These are phyloP conservation scores for Kurtzmaniella quercitrusa DNA, from an alignment of 1,139 yeast genomes.

Conservation along the genomic window DNA sequence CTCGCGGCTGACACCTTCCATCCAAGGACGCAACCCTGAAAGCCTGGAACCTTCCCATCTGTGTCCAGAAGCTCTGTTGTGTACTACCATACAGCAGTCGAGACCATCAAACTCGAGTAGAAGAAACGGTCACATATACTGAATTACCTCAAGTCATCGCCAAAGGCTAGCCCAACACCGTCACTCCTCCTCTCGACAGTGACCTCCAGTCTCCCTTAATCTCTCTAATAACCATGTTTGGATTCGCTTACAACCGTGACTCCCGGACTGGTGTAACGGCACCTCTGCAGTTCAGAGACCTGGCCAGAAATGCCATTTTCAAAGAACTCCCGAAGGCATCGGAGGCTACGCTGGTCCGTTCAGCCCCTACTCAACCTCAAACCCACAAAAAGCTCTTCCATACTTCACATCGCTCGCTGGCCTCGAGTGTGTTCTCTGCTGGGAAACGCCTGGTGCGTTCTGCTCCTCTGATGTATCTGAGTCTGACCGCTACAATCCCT, in stretches of 20 bases:
- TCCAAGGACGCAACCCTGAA: too few species aligned
- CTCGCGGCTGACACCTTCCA: too few species aligned
- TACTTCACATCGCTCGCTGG: constrained; percentile 25
- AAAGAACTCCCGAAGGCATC: constrained; percentile 34
- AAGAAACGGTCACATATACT: too few species aligned
- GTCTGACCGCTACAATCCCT: constrained; percentile 44
- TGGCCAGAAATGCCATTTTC: constrained; percentile 45
- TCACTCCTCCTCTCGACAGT: too few species aligned
- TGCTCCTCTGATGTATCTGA: constrained; percentile 42
- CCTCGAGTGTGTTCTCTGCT: constrained; percentile 30
- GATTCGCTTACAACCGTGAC: constrained; percentile 31
- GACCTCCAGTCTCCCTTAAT: too few species aligned
- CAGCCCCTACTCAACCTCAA: constrained; percentile 14
- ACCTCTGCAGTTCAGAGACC: constrained; percentile 43
- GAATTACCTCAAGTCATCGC: too few species aligned
- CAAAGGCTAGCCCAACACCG: too few species aligned
- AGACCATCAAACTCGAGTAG: too few species aligned
- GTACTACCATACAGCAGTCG: too few species aligned
- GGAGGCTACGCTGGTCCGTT: constrained; percentile 18
- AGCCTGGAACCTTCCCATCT: too few species aligned
- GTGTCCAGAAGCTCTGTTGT: too few species aligned
- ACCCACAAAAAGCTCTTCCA: constrained; percentile 6
- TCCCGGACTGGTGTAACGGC: constrained; percentile 18
- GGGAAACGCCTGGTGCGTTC: constrained; percentile 39
- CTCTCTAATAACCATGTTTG: constrained; percentile 27